These are phyloP conservation scores for Chrysosporium queenslandicum DNA, from an alignment of 2,329 filamentous ascomycete genomes.

Conservation along the genomic window DNA sequence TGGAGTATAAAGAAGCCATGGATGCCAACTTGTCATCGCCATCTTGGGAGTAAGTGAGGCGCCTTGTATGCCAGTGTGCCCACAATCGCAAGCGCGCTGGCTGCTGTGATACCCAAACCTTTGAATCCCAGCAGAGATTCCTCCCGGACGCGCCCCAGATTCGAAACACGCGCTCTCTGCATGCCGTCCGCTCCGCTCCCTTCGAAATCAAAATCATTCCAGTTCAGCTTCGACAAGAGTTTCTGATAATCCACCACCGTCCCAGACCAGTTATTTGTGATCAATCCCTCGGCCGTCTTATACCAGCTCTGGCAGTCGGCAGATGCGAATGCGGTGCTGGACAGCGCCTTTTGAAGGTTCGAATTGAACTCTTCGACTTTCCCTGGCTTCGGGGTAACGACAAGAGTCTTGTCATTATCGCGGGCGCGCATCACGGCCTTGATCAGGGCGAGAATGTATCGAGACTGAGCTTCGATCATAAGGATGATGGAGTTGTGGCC, in stretches of 20 bases:
- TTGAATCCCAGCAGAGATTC: conserved; percentile 25
- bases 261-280: conserved; percentile 49
- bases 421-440: conserved; percentile 40
- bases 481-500: conserved; percentile 50
- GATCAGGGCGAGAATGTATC: conserved; percentile 46
- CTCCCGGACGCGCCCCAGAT: conserved; percentile 27
- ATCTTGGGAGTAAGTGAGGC: conserved; percentile 12
- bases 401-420: conserved; percentile 32
- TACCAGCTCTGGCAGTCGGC: conserved; percentile 49
- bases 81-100: conserved; percentile 56
- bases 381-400: conserved; percentile 37
- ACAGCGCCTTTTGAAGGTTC: conserved; percentile 38
- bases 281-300: conserved; percentile 44
- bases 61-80: conserved; percentile 7
- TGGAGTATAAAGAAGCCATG: neutral
- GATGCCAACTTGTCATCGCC: neutral
- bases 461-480: conserved; percentile 52
- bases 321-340: conserved; percentile 43
- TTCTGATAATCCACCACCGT: conserved; percentile 49
- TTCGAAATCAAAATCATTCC: conserved; percentile 22
- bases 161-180: conserved; percentile 3
- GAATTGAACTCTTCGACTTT: conserved; percentile 39
- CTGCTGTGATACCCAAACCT: conserved; percentile 51
- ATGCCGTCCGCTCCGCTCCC: conserved; percentile 18
- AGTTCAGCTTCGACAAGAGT: conserved; percentile 23